Evolutionary conservation across 1,284 basidiomycete species (phyloP).

Genomic region (Schizopora paradoxa): DNA sequence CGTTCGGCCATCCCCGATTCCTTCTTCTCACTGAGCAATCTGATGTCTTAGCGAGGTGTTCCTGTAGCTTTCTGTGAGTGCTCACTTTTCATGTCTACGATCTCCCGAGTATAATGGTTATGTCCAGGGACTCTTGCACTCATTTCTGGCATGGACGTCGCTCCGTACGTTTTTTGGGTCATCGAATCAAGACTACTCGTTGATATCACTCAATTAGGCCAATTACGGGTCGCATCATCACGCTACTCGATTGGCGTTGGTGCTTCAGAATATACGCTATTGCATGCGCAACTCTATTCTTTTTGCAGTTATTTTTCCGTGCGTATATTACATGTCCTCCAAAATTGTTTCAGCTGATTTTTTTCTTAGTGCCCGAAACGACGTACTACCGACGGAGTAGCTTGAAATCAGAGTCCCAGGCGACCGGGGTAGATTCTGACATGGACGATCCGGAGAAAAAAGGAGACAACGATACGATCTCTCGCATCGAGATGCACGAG

Average conservation of each 20-base stretch:
- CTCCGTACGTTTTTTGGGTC: constrained; percentile 17
- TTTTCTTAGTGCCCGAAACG: constrained; percentile 17
- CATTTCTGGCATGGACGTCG: constrained; percentile 22
- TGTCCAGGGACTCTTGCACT: constrained; percentile 22
- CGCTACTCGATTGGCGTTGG: constrained; percentile 20
- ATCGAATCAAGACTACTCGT: background rate
- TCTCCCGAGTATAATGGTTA: background rate
- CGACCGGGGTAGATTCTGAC: background rate
- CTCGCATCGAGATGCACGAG: constrained; percentile 2
- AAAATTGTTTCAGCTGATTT: background rate
- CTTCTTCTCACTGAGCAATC: background rate
- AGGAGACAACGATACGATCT: constrained; percentile 5
- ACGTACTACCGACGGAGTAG: constrained; percentile 15
- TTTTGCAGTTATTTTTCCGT: constrained; percentile 19
- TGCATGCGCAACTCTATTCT: constrained; percentile 17
- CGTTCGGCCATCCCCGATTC: background rate
- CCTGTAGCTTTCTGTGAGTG: constrained; percentile 18
- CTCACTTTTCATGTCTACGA: background rate
- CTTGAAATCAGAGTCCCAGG: too few relatives aligned
- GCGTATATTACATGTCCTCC: background rate
- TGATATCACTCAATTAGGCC: constrained; percentile 10
- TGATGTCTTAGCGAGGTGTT: constrained; percentile 17
- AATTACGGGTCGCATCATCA: constrained; percentile 22
- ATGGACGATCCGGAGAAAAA: background rate
- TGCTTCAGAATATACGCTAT: constrained; percentile 22